These are phyloP conservation scores for Cinchona pubescens DNA, from an alignment of 257 asterid species.

Conservation along the genomic window DNA sequence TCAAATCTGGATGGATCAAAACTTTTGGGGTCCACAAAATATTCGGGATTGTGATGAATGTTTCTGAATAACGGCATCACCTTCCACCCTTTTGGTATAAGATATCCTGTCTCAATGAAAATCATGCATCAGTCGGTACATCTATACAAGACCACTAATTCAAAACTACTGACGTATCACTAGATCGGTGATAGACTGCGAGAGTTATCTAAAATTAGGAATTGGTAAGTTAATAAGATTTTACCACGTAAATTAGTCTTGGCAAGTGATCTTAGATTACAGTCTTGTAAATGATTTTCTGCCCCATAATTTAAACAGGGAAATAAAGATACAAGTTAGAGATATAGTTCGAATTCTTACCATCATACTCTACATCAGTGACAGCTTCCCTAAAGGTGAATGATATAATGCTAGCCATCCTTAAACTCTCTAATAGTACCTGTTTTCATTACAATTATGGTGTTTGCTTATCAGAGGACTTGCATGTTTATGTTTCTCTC, in stretches of 20 bases:
- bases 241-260: too few relatives aligned
- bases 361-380: slow-evolving; percentile 77
- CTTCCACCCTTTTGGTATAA: slow-evolving; percentile 96
- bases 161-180: too few relatives aligned
- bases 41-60: slow-evolving; percentile 85
- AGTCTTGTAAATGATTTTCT: too few relatives aligned
- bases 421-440: slow-evolving; percentile 81
- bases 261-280: too few relatives aligned
- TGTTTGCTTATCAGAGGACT: slow-evolving; percentile 5
- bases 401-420: slow-evolving; percentile 90
- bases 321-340: neutral
- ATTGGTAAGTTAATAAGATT: too few relatives aligned
- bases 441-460: slow-evolving; percentile 19
- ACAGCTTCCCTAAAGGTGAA: slow-evolving; percentile 94
- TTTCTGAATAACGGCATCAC: slow-evolving; percentile 92
- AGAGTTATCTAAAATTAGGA: too few relatives aligned
- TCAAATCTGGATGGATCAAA: slow-evolving; percentile 78
- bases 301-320: neutral
- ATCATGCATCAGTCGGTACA: neutral
- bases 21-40: slow-evolving; percentile 64
- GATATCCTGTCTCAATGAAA: slow-evolving; percentile 48
- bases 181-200: too few relatives aligned
- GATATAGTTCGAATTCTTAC: slow-evolving; percentile 23
- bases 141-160: too few relatives aligned
- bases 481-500: neutral